phyloP scores from a whole-genome alignment of 2,329 filamentous ascomycete species.

The Fusarium subtropicale region DNA sequence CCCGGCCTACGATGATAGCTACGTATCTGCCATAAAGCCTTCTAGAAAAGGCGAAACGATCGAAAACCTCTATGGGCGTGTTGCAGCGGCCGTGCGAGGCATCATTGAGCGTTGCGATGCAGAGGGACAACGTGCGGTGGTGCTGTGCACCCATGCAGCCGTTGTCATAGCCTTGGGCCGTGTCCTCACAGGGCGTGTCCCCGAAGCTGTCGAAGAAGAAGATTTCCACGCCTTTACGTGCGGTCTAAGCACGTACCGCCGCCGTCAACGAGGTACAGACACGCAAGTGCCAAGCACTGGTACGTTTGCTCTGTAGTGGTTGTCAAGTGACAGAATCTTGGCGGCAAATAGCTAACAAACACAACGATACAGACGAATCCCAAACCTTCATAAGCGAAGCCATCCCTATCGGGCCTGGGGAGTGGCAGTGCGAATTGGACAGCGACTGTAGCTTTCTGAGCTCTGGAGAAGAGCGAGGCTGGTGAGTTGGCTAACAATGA shows the following conservation, averaged over 20 bases:
- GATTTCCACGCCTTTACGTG: conserved; percentile 91
- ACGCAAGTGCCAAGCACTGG: conserved; percentile 15
- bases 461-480: conserved; percentile 86
- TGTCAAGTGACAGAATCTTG: conserved; percentile 14
- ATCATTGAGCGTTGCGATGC: conserved; percentile 80
- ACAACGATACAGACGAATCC: conserved; percentile 25
- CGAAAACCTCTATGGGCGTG: conserved; percentile 80
- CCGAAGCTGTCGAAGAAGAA: conserved; percentile 75
- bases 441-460: conserved; percentile 87
- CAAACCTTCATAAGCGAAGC: conserved; percentile 18
- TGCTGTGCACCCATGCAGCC: conserved; percentile 92
- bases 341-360: conserved; percentile 26
- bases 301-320: conserved; percentile 30
- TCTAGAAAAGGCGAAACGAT: conserved; percentile 80
- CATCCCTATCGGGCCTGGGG: conserved; percentile 61
- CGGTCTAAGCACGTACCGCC: conserved; percentile 75
- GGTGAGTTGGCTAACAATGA: conserved; percentile 64
- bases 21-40: conserved; percentile 75
- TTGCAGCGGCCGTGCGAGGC: conserved; percentile 74
- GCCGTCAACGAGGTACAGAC: conserved; percentile 49
- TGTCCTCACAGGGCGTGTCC: conserved; percentile 81
- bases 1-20: conserved; percentile 67
- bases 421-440: conserved; percentile 84
- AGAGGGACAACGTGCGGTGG: conserved; percentile 74
- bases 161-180: conserved; percentile 88